These are phyloP conservation scores for Scolecobasidium constrictum DNA, from an alignment of 2,329 filamentous ascomycete species.

Conservation along the genomic window DNA sequence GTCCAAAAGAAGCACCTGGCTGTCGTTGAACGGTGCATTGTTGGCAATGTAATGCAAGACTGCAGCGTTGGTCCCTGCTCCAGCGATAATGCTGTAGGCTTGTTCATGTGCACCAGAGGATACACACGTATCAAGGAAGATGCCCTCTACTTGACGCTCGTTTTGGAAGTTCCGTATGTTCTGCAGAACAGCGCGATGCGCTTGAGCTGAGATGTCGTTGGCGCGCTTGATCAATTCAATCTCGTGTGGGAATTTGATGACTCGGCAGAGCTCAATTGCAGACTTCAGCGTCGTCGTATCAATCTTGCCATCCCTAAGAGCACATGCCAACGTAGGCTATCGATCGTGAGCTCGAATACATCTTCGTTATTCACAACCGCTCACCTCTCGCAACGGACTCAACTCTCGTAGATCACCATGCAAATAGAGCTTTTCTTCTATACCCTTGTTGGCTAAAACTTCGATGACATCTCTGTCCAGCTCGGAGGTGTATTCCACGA, in stretches of 20 bases:
- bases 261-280: constrained; percentile 68
- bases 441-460: not conserved
- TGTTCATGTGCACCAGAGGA: constrained; percentile 63
- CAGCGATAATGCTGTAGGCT: constrained; percentile 84
- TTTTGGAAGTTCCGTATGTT: constrained; percentile 50
- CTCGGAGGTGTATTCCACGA: constrained; percentile 45
- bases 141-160: constrained; percentile 74
- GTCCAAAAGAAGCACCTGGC: constrained; percentile 72
- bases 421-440: no score
- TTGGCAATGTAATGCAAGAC: constrained; percentile 84
- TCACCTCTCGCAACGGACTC: constrained; percentile 31
- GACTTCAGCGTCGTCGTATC: constrained; percentile 38
- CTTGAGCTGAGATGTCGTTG: constrained; percentile 66
- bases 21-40: constrained; percentile 56
- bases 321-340: constrained; percentile 17
- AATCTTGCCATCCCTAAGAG: not conserved
- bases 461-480: constrained; percentile 18
- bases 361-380: constrained; percentile 58
- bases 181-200: constrained; percentile 61
- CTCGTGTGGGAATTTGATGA: constrained; percentile 78
- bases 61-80: constrained; percentile 68
- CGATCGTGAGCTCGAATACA: constrained; percentile 44
- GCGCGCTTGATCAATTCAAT: constrained; percentile 70
- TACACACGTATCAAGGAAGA: constrained; percentile 64
- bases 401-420: not conserved